Base-by-base conservation (phyloP, 2,329 filamentous ascomycete species). In the Lizonia empirigonia region DNA sequence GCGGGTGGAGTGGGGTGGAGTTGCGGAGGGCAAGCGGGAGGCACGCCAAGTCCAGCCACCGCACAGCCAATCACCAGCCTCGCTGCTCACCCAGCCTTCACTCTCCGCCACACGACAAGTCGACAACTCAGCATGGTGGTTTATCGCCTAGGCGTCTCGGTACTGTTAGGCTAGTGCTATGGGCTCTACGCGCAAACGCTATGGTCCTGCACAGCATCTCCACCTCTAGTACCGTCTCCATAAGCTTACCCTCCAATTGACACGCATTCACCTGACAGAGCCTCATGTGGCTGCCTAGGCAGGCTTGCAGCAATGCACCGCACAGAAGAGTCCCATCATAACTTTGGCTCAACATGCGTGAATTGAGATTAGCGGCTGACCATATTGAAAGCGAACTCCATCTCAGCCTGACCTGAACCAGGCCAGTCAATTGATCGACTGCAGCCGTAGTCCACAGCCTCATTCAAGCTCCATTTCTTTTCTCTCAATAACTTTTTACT, bases 1-100 rank as follows among this genome's bases (percentile, higher is more conserved):
- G 34, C 30, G 39, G 23, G 44, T 50, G 48, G 55, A 40, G 59
- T 50, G 53, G 46, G 46, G 33, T 37, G 32, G 22, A 40, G n/a
- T 40, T 58, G 59, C 49, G 57, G 59, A 60, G 59, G 26, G 50
- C 44, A 48, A 33, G 50, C 60, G 54, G 52, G 46, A 55, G 50
- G 40, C 27, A 23, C 26, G 38, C 48, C 41, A 41, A 47, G 50
- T 22, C 40, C 32, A 34, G 9, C 13, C 20, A 34, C 32, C 13
- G 19, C 24, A 12, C 19, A 38, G 42, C 55, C 48, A 54, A 58
- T 58, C 56, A 42, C 36, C 26, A 32, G 16, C 26, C 22, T 19
- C 23, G 13, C 20, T 38, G 36, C 39, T 2, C 49, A 35, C 27
- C 12, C 22, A 16, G 24, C 42, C 34, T 19, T 36, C 19, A 53